phyloP scores from a whole-genome alignment of 164 flowering plant genomes.

The Nymphaea thermarum region DNA sequence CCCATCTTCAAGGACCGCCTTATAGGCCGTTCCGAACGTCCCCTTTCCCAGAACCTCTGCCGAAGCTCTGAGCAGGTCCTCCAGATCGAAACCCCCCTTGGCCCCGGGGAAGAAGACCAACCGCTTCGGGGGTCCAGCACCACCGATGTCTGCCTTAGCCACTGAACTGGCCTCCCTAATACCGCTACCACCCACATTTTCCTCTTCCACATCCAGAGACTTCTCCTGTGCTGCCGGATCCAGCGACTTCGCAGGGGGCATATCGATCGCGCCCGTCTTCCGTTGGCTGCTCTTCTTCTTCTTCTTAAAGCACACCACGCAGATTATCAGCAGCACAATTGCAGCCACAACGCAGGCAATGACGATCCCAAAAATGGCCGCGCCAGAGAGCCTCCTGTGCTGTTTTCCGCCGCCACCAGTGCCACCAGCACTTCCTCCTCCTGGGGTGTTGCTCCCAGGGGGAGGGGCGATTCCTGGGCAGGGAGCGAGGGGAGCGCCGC shows the following conservation, averaged over 20 bases:
- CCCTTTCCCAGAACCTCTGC: constrained; percentile 89
- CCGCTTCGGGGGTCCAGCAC: constrained; percentile 15
- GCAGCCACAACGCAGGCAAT: constrained; percentile 42
- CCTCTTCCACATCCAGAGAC: constrained; percentile 5
- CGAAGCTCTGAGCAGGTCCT: constrained; percentile 65
- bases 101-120: constrained; percentile 41
- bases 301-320: constrained; percentile 33
- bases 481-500: constrained; percentile 51
- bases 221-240: constrained; percentile 8
- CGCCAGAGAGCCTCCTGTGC: constrained; percentile 45
- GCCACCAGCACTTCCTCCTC: background rate
- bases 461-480: constrained; percentile 15
- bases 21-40: constrained; percentile 65
- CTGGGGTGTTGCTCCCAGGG: background rate
- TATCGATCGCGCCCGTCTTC: constrained; percentile 14
- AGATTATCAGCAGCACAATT: constrained; percentile 26
- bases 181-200: constrained; percentile 9
- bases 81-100: constrained; percentile 36
- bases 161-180: background rate
- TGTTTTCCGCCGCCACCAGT: background rate
- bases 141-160: constrained; percentile 7
- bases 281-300: constrained; percentile 15
- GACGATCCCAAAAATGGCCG: constrained; percentile 74
- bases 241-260: constrained; percentile 14
- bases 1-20: constrained; percentile 64